phyloP scores from a whole-genome alignment of 202 grass and related monocot genomes.

The Zoysia matrella region DNA sequence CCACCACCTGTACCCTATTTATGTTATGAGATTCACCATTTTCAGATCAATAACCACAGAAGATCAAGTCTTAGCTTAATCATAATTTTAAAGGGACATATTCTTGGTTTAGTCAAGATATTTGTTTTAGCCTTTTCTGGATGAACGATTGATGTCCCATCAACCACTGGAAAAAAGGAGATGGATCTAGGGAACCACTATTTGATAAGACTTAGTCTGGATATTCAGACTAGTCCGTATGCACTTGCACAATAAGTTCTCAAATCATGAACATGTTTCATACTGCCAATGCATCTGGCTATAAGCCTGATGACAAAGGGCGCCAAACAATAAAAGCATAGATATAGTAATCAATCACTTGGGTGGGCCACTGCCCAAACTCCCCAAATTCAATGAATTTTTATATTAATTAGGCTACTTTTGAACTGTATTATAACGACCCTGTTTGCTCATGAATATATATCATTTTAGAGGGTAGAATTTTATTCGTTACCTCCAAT shows the following conservation, averaged over 20 bases:
- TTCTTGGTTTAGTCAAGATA: neutral
- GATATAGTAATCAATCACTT: neutral
- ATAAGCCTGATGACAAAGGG: neutral
- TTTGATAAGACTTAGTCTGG: neutral
- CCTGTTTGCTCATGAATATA: neutral
- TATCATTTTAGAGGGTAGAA: neutral
- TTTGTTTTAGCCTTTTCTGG: neutral
- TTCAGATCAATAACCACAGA: no score
- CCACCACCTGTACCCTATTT: no score
- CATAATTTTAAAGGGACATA: no score
- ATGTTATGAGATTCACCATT: no score
- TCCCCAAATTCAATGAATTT: neutral
- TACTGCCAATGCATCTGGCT: neutral
- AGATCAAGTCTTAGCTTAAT: no score
- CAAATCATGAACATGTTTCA: neutral
- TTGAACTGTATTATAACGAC: no score
- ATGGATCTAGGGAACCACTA: neutral
- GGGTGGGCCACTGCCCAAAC: neutral
- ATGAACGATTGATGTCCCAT: neutral
- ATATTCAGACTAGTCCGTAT: neutral
- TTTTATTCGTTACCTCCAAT: neutral
- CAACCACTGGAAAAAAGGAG: neutral
- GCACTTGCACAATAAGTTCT: neutral
- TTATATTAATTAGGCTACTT: neutral
- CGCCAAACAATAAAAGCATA: neutral